Percentiles rank a stretch among this genome's conserved stretches.
These are phyloP conservation scores for Escallonia herrerae DNA, from an alignment of 129 eudicot genomes.

Conservation along the genomic window DNA sequence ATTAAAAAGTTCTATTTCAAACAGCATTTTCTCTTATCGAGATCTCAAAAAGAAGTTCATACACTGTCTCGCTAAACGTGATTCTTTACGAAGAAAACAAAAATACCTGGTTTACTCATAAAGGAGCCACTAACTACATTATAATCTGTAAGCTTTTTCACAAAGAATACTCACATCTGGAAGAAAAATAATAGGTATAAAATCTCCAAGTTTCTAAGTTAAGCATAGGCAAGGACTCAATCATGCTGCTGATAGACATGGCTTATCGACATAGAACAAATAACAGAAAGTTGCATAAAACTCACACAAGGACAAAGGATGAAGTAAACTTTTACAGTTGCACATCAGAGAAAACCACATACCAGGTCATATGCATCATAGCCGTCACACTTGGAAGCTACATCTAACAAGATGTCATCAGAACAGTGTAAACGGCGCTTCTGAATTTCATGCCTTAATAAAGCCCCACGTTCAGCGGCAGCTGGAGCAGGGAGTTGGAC, in stretches of 20 bases:
- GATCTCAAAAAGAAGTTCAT: too few relatives aligned
- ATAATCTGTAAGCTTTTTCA: not conserved
- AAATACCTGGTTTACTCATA: too few relatives aligned
- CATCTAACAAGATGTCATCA: conserved; percentile 60
- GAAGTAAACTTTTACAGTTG: not conserved
- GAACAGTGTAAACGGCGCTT: conserved; percentile 75
- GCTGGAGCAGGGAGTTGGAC: conserved; percentile 91
- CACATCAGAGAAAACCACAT: conserved; percentile 1
- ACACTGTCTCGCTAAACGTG: too few relatives aligned
- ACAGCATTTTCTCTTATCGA: too few relatives aligned
- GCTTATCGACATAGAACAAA: not conserved
- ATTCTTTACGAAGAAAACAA: too few relatives aligned
- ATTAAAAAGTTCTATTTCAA: too few relatives aligned
- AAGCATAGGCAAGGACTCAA: not conserved
- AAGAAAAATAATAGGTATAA: not conserved
- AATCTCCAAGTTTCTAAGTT: not conserved
- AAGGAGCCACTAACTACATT: not conserved
- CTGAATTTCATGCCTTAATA: conserved; percentile 68
- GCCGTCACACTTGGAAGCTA: conserved; percentile 94
- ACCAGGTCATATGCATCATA: conserved; percentile 99
- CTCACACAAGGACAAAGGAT: not conserved
- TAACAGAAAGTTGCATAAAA: not conserved
- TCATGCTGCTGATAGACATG: too few relatives aligned
- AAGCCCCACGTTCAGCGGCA: conserved; percentile 84
- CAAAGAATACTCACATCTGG: not conserved